Percentiles rank a stretch among this genome's conserved stretches.
Evolutionary conservation across 73 alveolate species (phyloP).

Genomic region (Paramecium sexaurelia): DNA sequence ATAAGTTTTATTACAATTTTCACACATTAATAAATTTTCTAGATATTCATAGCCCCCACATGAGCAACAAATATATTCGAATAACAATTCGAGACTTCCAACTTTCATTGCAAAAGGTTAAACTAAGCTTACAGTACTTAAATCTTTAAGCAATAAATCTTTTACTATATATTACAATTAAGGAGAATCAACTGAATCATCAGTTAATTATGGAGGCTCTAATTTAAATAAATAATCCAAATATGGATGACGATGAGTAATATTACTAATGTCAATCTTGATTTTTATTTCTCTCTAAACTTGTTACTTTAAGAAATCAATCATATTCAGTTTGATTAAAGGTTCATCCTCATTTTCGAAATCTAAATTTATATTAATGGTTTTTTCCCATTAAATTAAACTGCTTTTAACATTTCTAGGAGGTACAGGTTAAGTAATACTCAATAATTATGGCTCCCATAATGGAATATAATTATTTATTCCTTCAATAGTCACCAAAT

Average conservation of each 20-base stretch:
- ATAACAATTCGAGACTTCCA: not conserved
- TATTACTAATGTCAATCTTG: not conserved
- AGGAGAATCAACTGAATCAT: not conserved
- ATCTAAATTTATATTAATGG: not conserved
- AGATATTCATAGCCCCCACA: constrained; percentile 59
- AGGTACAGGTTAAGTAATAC: not conserved
- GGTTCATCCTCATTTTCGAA: constrained; percentile 24
- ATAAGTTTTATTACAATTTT: not conserved
- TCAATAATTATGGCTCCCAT: constrained; percentile 38
- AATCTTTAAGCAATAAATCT: not conserved
- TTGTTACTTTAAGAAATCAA: not conserved
- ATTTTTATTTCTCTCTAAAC: constrained; percentile 27
- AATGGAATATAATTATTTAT: not conserved
- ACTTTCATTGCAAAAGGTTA: not conserved
- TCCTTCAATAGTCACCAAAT: not conserved
- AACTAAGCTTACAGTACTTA: not conserved
- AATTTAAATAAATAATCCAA: constrained; percentile 43
- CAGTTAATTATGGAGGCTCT: not conserved
- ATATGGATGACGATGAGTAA: constrained; percentile 20
- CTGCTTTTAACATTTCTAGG: not conserved
- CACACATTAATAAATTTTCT: constrained; percentile 10
- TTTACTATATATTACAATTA: not conserved
- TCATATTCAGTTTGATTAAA: not conserved
- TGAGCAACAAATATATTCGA: constrained; percentile 42
- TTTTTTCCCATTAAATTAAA: constrained; percentile 40